Evolutionary conservation across 1,284 basidiomycete species (phyloP).

Genomic region (Boletus smithii): DNA sequence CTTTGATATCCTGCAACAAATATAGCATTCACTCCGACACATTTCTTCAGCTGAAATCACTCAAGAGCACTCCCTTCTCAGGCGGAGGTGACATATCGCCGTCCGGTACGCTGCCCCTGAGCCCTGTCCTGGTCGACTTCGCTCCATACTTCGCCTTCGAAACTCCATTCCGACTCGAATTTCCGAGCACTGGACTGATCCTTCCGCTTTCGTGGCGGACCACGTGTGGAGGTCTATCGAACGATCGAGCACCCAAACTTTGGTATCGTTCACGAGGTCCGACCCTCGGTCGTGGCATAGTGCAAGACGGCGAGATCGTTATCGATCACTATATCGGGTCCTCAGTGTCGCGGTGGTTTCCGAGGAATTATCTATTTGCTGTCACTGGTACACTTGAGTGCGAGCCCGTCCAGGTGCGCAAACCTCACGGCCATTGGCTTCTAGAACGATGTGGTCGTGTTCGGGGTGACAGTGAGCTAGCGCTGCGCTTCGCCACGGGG

Average conservation of each 20-base stretch:
- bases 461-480: conserved; percentile 36
- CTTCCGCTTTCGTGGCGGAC: conserved; percentile 26
- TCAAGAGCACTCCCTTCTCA: conserved; percentile 35
- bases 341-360: conserved; percentile 27
- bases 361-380: conserved; percentile 30
- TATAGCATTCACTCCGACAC: conserved; percentile 43
- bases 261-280: conserved; percentile 47
- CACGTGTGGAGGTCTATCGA: conserved; percentile 21
- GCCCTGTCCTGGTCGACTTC: conserved; percentile 27
- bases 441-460: conserved; percentile 31
- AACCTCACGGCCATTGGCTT: conserved; percentile 15
- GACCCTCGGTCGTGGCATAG: conserved; percentile 41
- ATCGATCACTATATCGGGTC: conserved; percentile 45
- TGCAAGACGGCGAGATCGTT: conserved; percentile 37
- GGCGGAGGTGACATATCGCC: conserved; percentile 11
- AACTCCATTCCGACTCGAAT: conserved; percentile 1
- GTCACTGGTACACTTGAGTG: conserved; percentile 40
- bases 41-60: conserved; percentile 43
- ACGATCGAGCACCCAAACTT: conserved; percentile 41
- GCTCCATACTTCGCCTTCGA: conserved; percentile 44
- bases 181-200: conserved; percentile 43
- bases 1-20: conserved; percentile 56
- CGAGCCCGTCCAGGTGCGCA: conserved; percentile 35
- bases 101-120: conserved; percentile 17
- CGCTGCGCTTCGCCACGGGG: conserved; percentile 38